Percentiles rank a stretch among this genome's conserved stretches.
phyloP scores from a whole-genome alignment of 2,329 filamentous ascomycete species.

The Byssoonygena ceratinophila region DNA sequence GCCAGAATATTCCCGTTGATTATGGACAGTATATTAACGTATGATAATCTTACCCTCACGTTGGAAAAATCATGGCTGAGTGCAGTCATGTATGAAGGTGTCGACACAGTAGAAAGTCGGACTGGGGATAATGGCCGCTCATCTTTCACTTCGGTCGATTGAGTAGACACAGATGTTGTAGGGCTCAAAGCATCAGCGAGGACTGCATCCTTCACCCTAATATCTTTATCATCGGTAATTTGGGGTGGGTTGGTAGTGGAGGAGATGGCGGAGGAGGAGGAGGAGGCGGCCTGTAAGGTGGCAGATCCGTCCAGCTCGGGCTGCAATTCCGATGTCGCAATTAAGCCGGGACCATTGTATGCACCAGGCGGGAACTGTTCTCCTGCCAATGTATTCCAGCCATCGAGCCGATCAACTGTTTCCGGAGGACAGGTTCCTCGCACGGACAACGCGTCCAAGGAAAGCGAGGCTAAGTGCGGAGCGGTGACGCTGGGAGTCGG shows the following conservation, averaged over 20 bases:
- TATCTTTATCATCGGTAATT: background rate
- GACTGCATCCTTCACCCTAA: background rate
- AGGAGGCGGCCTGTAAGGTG: background rate
- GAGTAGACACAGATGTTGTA: background rate
- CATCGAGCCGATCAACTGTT: slow-evolving; percentile 14
- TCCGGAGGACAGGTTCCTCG: slow-evolving; percentile 45
- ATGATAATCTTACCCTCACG: slow-evolving; percentile 39
- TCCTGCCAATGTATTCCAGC: slow-evolving; percentile 1
- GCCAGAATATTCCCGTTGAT: slow-evolving; percentile 1
- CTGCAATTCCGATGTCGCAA: slow-evolving; percentile 5
- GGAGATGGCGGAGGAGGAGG: background rate
- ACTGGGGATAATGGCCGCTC: slow-evolving; percentile 22
- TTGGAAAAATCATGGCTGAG: slow-evolving; percentile 48
- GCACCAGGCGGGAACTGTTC: background rate
- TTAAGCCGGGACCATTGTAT: background rate
- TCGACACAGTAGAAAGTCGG: slow-evolving; percentile 25
- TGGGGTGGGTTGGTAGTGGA: background rate
- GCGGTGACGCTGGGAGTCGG: slow-evolving; percentile 40
- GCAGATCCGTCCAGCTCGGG: background rate
- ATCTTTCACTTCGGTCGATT: slow-evolving; percentile 6
- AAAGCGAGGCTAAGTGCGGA: slow-evolving; percentile 34
- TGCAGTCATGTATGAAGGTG: slow-evolving; percentile 35
- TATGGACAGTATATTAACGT: slow-evolving; percentile 2
- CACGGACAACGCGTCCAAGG: slow-evolving; percentile 36
- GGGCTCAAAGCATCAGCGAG: slow-evolving; percentile 1